These are phyloP conservation scores for Cylindrotheca fusiformis DNA, from an alignment of 108 stramenopile genomes.

Conservation along the genomic window DNA sequence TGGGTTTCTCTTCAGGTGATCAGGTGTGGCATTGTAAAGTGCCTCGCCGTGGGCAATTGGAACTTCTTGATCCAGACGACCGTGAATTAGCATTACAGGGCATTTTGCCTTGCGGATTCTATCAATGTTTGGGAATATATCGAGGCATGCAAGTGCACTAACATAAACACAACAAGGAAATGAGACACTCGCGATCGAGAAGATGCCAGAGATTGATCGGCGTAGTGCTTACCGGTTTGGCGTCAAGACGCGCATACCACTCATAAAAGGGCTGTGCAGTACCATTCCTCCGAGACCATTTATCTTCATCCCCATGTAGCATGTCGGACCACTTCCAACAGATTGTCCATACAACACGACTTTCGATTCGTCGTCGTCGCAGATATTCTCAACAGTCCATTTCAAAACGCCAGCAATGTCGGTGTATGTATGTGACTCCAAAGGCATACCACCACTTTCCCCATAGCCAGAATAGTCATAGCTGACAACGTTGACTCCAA, in stretches of 20 bases:
- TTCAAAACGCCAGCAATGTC: constrained; percentile 84
- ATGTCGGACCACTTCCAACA: constrained; percentile 87
- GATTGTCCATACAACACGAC: constrained; percentile 88
- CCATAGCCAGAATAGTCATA: constrained; percentile 93
- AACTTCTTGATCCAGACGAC: constrained; percentile 81
- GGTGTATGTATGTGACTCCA: constrained; percentile 77
- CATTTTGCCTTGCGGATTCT: constrained; percentile 73
- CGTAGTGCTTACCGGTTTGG: constrained; percentile 54
- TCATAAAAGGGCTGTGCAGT: constrained; percentile 82
- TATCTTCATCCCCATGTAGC: constrained; percentile 55
- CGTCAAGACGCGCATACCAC: constrained; percentile 87
- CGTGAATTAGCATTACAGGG: constrained; percentile 86
- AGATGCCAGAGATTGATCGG: not conserved
- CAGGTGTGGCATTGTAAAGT: constrained; percentile 69
- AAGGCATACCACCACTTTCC: constrained; percentile 71
- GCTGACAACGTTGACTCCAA: constrained; percentile 70
- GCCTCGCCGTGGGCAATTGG: constrained; percentile 68
- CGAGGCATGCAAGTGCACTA: constrained; percentile 73
- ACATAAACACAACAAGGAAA: not conserved
- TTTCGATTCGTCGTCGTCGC: constrained; percentile 28
- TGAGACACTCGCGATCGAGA: not conserved
- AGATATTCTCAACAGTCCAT: constrained; percentile 52
- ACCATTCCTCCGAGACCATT: constrained; percentile 73
- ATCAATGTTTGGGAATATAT: constrained; percentile 89
- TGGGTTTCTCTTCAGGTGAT: constrained; percentile 62